Evolutionary conservation across 441 rosid genomes (phyloP).

Genomic region (Adansonia grandidieri): DNA sequence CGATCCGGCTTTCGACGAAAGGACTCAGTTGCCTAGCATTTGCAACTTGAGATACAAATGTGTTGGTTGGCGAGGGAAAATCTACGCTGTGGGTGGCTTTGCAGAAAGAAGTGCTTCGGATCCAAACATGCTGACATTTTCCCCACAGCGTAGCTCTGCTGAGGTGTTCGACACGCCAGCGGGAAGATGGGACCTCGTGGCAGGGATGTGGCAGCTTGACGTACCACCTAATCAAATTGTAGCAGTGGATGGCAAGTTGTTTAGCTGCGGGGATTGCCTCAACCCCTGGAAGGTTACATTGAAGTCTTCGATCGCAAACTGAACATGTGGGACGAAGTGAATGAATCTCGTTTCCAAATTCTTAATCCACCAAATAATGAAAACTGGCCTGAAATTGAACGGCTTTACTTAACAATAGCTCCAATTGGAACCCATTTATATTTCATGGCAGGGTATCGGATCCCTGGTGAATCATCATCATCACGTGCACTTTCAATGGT

Average conservation of each 20-base stretch:
- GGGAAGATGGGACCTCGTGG: conserved; percentile 48
- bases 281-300: conserved; percentile 64
- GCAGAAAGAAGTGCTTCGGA: conserved; percentile 39
- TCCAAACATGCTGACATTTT: conserved; percentile 30
- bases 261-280: conserved; percentile 63
- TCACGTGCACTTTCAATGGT: conserved; percentile 34
- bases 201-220: conserved; percentile 62
- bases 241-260: conserved; percentile 38
- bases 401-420: conserved; percentile 52
- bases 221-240: conserved; percentile 64
- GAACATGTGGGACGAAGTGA: conserved; percentile 54
- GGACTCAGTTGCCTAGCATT: conserved; percentile 50
- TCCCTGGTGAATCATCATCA: conserved; percentile 33
- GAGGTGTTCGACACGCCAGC: conserved; percentile 48
- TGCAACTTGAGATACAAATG: conserved; percentile 51
- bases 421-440: conserved; percentile 49
- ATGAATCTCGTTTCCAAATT: conserved; percentile 40
- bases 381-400: conserved; percentile 27
- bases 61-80: conserved; percentile 49
- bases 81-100: conserved; percentile 54
- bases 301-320: conserved; percentile 47
- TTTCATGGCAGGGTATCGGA: conserved; percentile 51
- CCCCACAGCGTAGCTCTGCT: conserved; percentile 52
- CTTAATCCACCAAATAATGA: conserved; percentile 6
- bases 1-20: conserved; percentile 37